phyloP scores from a whole-genome alignment of 2,329 filamentous ascomycete genomes.

The Penicillium sp. region DNA sequence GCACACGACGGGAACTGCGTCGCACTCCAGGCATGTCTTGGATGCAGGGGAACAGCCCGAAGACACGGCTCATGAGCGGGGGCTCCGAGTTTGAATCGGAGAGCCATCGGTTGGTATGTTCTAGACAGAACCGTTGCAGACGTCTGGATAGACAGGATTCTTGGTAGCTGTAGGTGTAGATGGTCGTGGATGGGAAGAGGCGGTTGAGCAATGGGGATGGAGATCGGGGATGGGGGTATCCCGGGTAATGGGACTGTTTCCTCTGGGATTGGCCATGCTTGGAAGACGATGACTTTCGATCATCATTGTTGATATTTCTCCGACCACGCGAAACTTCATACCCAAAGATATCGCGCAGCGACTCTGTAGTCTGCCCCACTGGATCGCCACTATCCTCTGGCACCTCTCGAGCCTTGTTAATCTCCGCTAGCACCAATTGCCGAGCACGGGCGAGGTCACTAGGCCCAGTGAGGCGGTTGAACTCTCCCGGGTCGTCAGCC shows the following conservation, averaged over 20 bases:
- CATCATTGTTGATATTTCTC: background rate
- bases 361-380: background rate
- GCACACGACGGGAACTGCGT: constrained; percentile 22
- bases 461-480: background rate
- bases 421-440: constrained; percentile 29
- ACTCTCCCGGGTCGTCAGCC: constrained; percentile 1
- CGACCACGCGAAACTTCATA: constrained; percentile 19
- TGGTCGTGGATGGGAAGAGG: constrained; percentile 31
- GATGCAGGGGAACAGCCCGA: constrained; percentile 37
- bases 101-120: constrained; percentile 67
- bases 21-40: constrained; percentile 29
- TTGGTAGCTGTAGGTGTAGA: constrained; percentile 65
- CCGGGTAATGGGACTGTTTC: background rate
- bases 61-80: constrained; percentile 27
- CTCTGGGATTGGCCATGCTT: background rate
- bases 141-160: constrained; percentile 75
- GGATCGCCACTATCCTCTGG: background rate
- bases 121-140: constrained; percentile 69
- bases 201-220: constrained; percentile 31
- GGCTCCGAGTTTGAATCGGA: constrained; percentile 36
- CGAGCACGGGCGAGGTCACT: constrained; percentile 20
- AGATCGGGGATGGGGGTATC: constrained; percentile 19
- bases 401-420: constrained; percentile 10
- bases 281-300: background rate
- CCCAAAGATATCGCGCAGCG: constrained; percentile 19